phyloP scores from a whole-genome alignment of 176 grass and related monocot species.

The Alopecurus myosuroides region DNA sequence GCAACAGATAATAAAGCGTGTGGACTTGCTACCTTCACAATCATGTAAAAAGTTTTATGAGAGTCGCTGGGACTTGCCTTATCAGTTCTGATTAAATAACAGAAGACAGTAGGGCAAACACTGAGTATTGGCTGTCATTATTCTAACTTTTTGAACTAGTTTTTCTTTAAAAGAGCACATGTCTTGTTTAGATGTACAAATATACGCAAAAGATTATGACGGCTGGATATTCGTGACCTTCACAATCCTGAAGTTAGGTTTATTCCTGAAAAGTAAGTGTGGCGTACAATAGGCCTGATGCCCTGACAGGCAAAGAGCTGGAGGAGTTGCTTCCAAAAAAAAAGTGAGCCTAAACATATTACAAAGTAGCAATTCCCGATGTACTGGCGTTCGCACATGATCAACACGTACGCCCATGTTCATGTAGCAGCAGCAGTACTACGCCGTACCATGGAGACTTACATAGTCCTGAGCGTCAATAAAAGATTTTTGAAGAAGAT shows the following conservation, averaged over 20 bases:
- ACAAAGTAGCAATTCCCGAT: no score
- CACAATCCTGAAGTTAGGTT: constrained; percentile 28
- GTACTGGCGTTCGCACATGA: no score
- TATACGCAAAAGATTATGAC: not conserved
- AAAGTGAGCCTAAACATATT: constrained; percentile 44
- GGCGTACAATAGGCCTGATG: constrained; percentile 40
- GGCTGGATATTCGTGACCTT: not conserved
- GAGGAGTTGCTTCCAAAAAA: constrained; percentile 45
- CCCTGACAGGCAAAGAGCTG: constrained; percentile 37
- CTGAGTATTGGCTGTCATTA: not conserved
- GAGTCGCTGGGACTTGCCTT: no score
- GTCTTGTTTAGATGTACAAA: not conserved
- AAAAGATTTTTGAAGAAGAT: no score
- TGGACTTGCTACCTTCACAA: no score
- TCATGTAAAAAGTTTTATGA: no score
- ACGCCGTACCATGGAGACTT: no score
- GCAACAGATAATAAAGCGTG: no score
- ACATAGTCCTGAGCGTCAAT: no score
- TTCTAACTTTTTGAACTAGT: not conserved
- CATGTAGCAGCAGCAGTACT: no score
- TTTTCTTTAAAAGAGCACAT: not conserved
- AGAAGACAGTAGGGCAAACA: not conserved
- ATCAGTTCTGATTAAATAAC: not conserved
- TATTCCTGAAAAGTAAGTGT: constrained; percentile 56
- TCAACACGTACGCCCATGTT: no score